These are phyloP conservation scores for Licmophora abbreviata DNA, from an alignment of 108 stramenopile genomes.

Conservation along the genomic window DNA sequence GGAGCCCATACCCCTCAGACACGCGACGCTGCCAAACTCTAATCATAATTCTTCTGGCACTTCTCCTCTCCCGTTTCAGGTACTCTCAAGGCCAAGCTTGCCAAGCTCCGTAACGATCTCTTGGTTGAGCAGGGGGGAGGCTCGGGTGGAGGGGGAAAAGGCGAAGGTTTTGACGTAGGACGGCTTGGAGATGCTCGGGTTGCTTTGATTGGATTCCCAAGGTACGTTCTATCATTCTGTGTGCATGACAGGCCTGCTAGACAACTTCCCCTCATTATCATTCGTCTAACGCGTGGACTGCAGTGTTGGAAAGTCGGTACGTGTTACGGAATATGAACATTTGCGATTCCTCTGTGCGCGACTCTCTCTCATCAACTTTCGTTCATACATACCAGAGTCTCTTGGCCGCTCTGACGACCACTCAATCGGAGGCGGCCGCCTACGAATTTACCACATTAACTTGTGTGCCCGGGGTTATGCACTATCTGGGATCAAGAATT, in stretches of 20 bases:
- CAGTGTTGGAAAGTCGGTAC: not conserved
- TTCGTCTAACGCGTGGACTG: not conserved
- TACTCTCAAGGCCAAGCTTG: conserved; percentile 96
- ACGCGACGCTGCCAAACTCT: not conserved
- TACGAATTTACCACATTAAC: conserved; percentile 98
- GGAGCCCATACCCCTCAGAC: conserved; percentile 4
- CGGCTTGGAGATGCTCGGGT: conserved; percentile 95
- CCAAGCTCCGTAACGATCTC: conserved; percentile 92
- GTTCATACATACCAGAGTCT: conserved; percentile 30
- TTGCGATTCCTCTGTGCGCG: conserved; percentile 3
- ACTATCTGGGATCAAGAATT: conserved; percentile 85
- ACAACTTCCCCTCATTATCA: not conserved
- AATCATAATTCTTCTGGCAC: not conserved
- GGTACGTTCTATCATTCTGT: not conserved
- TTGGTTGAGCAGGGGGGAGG: conserved; percentile 80
- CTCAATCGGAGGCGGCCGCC: conserved; percentile 85
- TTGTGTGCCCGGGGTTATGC: conserved; percentile 94
- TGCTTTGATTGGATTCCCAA: conserved; percentile 93
- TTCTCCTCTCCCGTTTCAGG: conserved; percentile 53
- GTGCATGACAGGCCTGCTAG: not conserved
- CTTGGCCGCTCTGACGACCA: conserved; percentile 81
- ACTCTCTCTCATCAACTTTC: too few relatives aligned
- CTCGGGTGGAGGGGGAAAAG: conserved; percentile 86
- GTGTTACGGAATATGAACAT: too few relatives aligned
- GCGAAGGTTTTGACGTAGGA: conserved; percentile 92